A percentile compares a stretch with the other conserved stretches of the same genome.
Conservation (phyloP, 2,329 filamentous ascomycete genomes). For the Exophiala aquamarina region DNA sequence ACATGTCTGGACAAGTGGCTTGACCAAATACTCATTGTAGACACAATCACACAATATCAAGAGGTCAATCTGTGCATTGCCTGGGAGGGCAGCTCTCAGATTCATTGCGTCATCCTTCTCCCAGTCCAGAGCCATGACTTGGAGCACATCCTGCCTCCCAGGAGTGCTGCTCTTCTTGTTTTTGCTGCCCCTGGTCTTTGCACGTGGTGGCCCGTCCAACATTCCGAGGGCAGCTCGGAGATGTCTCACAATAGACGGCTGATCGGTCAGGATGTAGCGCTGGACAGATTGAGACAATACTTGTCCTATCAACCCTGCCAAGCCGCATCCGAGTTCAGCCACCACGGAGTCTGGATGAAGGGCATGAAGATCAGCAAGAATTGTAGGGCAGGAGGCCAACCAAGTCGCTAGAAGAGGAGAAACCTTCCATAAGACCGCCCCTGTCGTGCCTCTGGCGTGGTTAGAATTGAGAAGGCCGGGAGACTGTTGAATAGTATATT, state of each 20-base stretch:
- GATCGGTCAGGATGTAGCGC: conserved; percentile 78
- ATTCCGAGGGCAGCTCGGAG: no score
- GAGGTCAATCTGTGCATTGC: conserved; percentile 56
- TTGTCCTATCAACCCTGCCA: conserved; percentile 76
- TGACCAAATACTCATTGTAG: conserved; percentile 85
- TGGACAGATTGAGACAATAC: conserved; percentile 61
- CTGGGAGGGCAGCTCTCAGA: conserved; percentile 38
- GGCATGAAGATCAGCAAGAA: conserved; percentile 58
- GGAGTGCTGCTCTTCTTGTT: conserved; percentile 20
- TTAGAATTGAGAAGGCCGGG: conserved; percentile 77
- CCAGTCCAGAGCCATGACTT: conserved; percentile 70
- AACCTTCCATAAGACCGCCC: conserved; percentile 90
- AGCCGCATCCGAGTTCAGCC: conserved; percentile 85
- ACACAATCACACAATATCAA: conserved; percentile 90
- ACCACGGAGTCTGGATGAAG: conserved; percentile 59
- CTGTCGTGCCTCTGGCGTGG: conserved; percentile 69
- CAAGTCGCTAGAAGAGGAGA: conserved; percentile 80
- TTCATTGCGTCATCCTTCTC: conserved; percentile 54
- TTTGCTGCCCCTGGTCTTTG: conserved; percentile 4
- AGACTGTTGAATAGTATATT: conserved; percentile 79
- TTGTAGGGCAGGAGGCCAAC: conserved; percentile 65
- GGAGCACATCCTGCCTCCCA: conserved; percentile 21
- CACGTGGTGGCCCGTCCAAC: no score
- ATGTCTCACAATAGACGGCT: conserved; percentile 76
- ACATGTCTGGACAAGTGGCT: conserved; percentile 79